A percentile compares a stretch with the other conserved stretches of the same genome.
Conservation (phyloP, 2,329 filamentous ascomycete species). For the Trichophyton equinum region DNA sequence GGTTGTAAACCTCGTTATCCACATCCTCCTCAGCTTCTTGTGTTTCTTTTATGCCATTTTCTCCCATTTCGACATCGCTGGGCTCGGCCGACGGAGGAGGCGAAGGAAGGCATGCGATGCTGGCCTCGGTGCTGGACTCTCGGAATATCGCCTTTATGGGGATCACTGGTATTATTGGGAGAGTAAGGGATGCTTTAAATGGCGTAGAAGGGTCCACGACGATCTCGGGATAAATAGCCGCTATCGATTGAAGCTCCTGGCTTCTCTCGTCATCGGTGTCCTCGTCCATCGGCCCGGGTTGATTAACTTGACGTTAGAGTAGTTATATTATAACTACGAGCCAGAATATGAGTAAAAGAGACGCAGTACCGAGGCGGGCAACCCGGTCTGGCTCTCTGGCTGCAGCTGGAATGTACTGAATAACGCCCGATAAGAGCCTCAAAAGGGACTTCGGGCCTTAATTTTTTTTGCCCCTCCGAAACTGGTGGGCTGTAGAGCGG, state of each 20-base stretch:
- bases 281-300: slow-evolving; percentile 23
- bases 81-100: slow-evolving; percentile 1
- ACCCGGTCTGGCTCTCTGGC: neutral
- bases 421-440: neutral
- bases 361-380: neutral
- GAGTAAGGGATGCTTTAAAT: slow-evolving; percentile 41
- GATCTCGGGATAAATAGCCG: slow-evolving; percentile 52
- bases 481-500: neutral
- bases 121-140: neutral
- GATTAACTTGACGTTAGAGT: too few relatives aligned
- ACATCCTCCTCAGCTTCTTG: neutral
- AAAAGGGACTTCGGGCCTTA: neutral
- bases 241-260: slow-evolving; percentile 47
- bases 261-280: slow-evolving; percentile 41
- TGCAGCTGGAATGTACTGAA: neutral
- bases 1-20: slow-evolving; percentile 29
- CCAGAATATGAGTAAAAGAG: neutral
- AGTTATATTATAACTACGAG: neutral
- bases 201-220: slow-evolving; percentile 34
- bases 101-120: neutral
- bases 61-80: neutral
- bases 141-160: slow-evolving; percentile 39
- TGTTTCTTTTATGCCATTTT: neutral
- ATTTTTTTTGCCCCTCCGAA: neutral
- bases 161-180: slow-evolving; percentile 43